Base-by-base conservation (phyloP, 331 rosid species). In the Ulmus americana region DNA sequence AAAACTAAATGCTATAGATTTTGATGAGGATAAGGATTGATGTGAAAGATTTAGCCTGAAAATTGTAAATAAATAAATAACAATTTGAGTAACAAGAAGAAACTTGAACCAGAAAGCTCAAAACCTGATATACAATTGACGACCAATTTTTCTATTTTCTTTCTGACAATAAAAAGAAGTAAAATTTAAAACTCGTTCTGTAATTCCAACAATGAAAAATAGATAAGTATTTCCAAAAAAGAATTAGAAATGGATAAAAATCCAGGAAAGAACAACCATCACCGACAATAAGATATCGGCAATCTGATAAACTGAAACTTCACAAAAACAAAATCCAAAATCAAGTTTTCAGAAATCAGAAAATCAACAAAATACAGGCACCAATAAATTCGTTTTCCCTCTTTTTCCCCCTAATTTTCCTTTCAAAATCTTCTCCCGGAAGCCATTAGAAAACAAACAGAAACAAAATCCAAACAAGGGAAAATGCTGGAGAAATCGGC, bases 251-350 rank as follows among this genome's bases (percentile, higher is more conserved):
- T 66, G 38, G 72, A 59, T 28, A 69, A 59, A 60, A 70, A 20
- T 15, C n/a, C 58, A 55, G 68, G 64, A 59, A 55, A 28, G 35
- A 67, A 49, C 68, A 65, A 69, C 22, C 61, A 45, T 50, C 68
- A 69, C 84, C 84, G 86, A 83, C 88, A 82, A 63, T 67, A 12
- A 63, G 20, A 62, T 44, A 51, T 39, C 12, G 42, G 45, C 49
- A 45, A 42, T 18, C 54, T 39, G 40, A 63, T 49, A 4, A 48
- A 71, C 49, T 15, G 22, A 42, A 11, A 7, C 18, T 8, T 47
- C 54, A 46, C n/a, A 39, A 12, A 15, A 49, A 7, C 6, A 39
- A 45, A 60, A 64, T 40, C 66, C 12, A 42, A 39, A 28, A 69
- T 6, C 56, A 7, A 3, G 55, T 12, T 68, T 58, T 51, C 71